Evolutionary conservation across 2,329 filamentous ascomycete genomes (phyloP), one percentile per base, ranked within the genome.

Genomic region (Mycogone perniciosa): DNA sequence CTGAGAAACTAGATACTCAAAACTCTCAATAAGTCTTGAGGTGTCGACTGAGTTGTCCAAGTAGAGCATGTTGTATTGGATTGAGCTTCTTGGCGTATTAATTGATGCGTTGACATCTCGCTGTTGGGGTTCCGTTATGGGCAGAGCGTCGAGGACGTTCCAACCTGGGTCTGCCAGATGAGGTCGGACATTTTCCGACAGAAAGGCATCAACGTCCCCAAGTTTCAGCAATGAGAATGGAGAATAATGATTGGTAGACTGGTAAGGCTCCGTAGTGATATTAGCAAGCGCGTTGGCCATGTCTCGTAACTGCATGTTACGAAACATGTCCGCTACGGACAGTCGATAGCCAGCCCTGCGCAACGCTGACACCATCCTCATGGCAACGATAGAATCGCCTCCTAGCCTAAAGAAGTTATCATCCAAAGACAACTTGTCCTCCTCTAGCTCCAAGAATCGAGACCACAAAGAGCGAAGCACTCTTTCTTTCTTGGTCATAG

Each of bases 11-110:
- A 86, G 75, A 33, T 80, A 68, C 44, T 74, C 71, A 55, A 79
- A 82, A 44, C 73, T 72, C 13, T 65, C 54, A 31, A 76, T 67
- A 27, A 84, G 71, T 9, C 72, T 71, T 8, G 70, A 64, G 10
- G 71, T 59, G 46, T 84, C 68, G 9, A 85, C 67, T 0, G 59
- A 55, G 0, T 70, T 72, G 27, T 80, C 73, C 48, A 87, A 76
- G 64, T 81, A 80, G 63, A 87, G 80, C 52, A 83, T 71, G 54
- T 82, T 81, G 60, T 88, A 86, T 10, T 82, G 78, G 1, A 80
- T 67, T 0, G 82, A 85, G 59, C 79, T 84, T 2, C 82, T 75
- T 4, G 82, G 82, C 3, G 74, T 66, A 11, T 77, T 67, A 2
- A 79, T 71, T 0, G 82, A 85, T 26, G 74, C 81, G 53, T 70